A percentile compares a stretch with the other conserved stretches of the same genome.
phyloP scores from a whole-genome alignment of 495 filamentous ascomycete species.

The Lophiotrema nucula region DNA sequence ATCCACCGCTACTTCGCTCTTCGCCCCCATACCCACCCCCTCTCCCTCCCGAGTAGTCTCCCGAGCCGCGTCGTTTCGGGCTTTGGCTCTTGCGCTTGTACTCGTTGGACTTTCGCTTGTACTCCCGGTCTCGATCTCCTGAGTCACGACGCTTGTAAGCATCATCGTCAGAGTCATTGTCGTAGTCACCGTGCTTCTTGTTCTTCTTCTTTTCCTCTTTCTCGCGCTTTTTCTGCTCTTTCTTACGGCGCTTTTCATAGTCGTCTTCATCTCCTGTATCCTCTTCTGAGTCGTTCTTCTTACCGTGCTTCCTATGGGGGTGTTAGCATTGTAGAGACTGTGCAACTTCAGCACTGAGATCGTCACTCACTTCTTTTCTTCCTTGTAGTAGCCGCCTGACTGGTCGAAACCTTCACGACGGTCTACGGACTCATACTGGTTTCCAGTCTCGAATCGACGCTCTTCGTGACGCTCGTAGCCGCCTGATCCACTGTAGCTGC shows the following conservation, averaged over 20 bases:
- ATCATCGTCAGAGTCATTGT: slow-evolving; percentile 25
- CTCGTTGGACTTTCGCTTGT: slow-evolving; percentile 1
- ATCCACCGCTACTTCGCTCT: neutral
- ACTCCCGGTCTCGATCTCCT: neutral
- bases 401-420: slow-evolving; percentile 31
- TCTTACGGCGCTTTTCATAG: slow-evolving; percentile 27
- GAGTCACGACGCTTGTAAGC: slow-evolving; percentile 17
- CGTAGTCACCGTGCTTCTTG: slow-evolving; percentile 22
- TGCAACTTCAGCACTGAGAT: neutral
- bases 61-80: slow-evolving; percentile 23
- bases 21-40: slow-evolving; percentile 8
- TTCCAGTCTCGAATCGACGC: slow-evolving; percentile 33
- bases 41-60: slow-evolving; percentile 20
- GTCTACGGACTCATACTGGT: slow-evolving; percentile 32
- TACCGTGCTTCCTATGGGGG: slow-evolving; percentile 17
- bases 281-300: slow-evolving; percentile 26
- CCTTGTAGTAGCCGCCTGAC: slow-evolving; percentile 32
- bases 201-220: slow-evolving; percentile 34
- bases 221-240: slow-evolving; percentile 30
- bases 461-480: slow-evolving; percentile 38
- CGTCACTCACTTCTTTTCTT: slow-evolving; percentile 30
- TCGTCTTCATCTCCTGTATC: slow-evolving; percentile 30
- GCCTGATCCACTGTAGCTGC: slow-evolving; percentile 23
- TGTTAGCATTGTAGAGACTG: neutral
- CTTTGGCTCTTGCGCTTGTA: slow-evolving; percentile 18